Evolutionary conservation across 2,329 filamentous ascomycete species (phyloP).

Genomic region (Aspergillus ochraceoroseus): DNA sequence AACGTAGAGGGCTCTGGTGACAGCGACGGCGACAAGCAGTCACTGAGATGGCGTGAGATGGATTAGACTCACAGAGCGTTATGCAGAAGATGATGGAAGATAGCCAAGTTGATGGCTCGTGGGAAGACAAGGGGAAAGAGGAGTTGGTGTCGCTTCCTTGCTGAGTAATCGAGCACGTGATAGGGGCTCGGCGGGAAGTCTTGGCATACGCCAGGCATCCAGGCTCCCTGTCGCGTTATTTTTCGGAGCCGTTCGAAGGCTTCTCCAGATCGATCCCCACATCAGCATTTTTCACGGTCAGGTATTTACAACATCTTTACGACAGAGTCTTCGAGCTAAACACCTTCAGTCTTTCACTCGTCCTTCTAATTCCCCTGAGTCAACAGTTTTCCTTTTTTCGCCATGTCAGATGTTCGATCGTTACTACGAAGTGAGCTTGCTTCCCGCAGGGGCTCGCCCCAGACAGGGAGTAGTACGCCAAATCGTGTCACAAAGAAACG

Average conservation of each 20-base stretch:
- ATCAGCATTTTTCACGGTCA: constrained; percentile 14
- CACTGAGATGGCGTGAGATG: neutral
- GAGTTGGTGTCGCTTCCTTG: constrained; percentile 11
- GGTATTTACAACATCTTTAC: too few species aligned
- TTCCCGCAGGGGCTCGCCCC: constrained; percentile 64
- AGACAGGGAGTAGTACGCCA: constrained; percentile 36
- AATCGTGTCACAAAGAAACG: constrained; percentile 50
- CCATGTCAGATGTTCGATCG: constrained; percentile 73
- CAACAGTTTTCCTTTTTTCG: neutral
- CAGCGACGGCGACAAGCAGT: neutral
- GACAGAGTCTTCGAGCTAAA: neutral
- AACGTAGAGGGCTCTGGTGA: neutral
- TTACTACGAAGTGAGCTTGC: constrained; percentile 73
- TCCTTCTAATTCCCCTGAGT: neutral
- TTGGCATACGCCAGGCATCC: constrained; percentile 23
- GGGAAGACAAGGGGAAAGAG: constrained; percentile 11
- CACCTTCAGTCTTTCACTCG: too few species aligned
- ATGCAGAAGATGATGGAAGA: constrained; percentile 7
- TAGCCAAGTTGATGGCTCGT: constrained; percentile 2
- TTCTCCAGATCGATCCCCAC: constrained; percentile 26
- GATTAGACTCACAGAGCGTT: neutral
- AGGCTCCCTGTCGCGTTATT: constrained; percentile 20
- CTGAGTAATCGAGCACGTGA: constrained; percentile 22
- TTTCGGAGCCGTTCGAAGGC: constrained; percentile 15
- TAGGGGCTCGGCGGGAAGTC: constrained; percentile 20